Evolutionary conservation across 2,329 filamentous ascomycete species (phyloP).

Genomic region (Pestalotiopsis sp.): DNA sequence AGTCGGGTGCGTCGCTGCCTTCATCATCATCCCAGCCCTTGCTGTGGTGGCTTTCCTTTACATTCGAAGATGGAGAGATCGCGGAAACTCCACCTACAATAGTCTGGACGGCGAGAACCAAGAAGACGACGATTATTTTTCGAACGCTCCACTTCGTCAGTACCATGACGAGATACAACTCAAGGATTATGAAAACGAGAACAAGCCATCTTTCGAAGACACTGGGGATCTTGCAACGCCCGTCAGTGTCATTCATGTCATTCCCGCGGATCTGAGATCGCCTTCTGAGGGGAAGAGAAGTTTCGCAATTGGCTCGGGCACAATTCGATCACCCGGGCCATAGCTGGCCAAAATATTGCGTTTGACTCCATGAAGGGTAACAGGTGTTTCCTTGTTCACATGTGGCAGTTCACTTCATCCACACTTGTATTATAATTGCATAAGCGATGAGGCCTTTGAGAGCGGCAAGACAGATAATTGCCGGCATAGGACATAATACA

Average conservation of each 20-base stretch:
- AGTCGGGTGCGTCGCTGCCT: neutral
- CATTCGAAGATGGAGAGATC: neutral
- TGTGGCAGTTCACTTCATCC: neutral
- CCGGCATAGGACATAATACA: too few relatives aligned
- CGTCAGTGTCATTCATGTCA: neutral
- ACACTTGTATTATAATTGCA: too few relatives aligned
- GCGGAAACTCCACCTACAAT: neutral
- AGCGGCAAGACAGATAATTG: too few relatives aligned
- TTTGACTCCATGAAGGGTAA: too few relatives aligned
- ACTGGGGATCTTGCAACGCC: neutral
- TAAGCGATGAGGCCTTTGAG: too few relatives aligned
- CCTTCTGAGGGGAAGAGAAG: neutral
- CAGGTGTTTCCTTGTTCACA: neutral
- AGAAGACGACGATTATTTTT: neutral
- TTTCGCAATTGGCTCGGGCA: neutral
- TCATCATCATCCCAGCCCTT: slow-evolving; percentile 3
- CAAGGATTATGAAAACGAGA: slow-evolving; percentile 5
- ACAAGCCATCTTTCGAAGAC: slow-evolving; percentile 1
- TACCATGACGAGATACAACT: slow-evolving; percentile 5
- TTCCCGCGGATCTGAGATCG: neutral
- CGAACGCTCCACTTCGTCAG: neutral
- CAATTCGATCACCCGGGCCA: neutral
- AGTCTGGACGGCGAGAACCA: neutral
- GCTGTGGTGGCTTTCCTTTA: neutral
- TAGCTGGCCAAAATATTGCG: neutral